These are phyloP conservation scores for Lasiosphaeria miniovina DNA, from an alignment of 495 filamentous ascomycete genomes.

Conservation along the genomic window DNA sequence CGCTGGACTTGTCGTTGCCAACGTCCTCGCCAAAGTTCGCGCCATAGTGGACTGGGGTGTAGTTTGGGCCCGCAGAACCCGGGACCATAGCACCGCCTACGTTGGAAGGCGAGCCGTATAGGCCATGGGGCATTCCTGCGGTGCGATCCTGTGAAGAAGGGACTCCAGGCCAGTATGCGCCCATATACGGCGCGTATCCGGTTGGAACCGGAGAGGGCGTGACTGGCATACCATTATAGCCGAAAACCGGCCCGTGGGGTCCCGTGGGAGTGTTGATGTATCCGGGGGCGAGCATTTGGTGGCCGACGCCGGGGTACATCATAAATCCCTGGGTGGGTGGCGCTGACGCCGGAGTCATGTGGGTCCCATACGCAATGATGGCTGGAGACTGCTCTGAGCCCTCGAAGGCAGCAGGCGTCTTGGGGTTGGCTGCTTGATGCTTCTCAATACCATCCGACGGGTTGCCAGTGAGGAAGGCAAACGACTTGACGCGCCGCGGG, in stretches of 20 bases:
- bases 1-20: too few relatives aligned
- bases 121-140: too few relatives aligned
- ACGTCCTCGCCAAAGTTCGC: too few relatives aligned
- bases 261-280: neutral
- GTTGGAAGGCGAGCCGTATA: too few relatives aligned
- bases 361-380: neutral
- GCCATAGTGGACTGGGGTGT: too few relatives aligned
- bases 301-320: neutral
- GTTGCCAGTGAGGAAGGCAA: slow-evolving; percentile 9
- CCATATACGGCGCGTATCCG: too few relatives aligned
- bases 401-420: neutral
- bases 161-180: too few relatives aligned
- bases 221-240: neutral
- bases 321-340: neutral
- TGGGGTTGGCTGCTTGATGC: neutral
- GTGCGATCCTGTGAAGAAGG: too few relatives aligned
- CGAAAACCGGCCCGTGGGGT: neutral
- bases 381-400: neutral
- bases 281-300: neutral
- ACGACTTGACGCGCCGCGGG: slow-evolving; percentile 17
- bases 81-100: too few relatives aligned
- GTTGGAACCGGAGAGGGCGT: too few relatives aligned
- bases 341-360: too few relatives aligned
- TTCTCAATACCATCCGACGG: slow-evolving; percentile 9
- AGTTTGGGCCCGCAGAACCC: too few relatives aligned